Conservation (phyloP, 768 basidiomycete genomes). For the Lentinula boryana region DNA sequence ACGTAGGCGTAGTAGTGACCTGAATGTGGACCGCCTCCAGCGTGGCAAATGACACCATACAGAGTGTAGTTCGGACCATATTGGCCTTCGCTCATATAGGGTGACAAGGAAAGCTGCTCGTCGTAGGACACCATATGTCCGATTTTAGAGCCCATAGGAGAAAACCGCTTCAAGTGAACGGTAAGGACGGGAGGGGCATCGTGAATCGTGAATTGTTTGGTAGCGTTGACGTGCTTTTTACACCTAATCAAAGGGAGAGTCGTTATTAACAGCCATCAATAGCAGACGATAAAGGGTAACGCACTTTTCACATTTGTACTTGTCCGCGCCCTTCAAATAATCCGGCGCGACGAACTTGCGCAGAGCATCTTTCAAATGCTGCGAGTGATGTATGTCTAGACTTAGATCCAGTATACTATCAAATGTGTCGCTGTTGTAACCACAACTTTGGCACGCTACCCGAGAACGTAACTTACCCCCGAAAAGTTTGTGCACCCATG, state of each 20-base stretch:
- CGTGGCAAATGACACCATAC: constrained; percentile 91
- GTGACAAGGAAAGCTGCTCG: constrained; percentile 62
- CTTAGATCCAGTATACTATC: constrained; percentile 93
- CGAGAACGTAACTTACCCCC: constrained; percentile 89
- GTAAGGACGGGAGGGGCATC: constrained; percentile 86
- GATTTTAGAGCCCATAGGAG: constrained; percentile 85
- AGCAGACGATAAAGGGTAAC: constrained; percentile 21
- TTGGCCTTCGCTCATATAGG: constrained; percentile 79
- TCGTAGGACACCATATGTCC: constrained; percentile 73
- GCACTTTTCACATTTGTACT: constrained; percentile 98
- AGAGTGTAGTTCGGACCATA: constrained; percentile 77
- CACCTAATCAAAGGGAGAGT: constrained; percentile 50
- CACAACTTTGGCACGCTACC: constrained; percentile 79
- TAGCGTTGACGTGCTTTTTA: constrained; percentile 84
- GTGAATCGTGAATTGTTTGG: constrained; percentile 85
- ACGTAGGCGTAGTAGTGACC: constrained; percentile 94
- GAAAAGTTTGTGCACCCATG: constrained; percentile 93
- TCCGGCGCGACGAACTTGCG: constrained; percentile 80
- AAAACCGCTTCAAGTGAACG: constrained; percentile 93
- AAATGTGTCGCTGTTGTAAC: constrained; percentile 90
- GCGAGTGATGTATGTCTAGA: constrained; percentile 71
- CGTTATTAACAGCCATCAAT: not conserved
- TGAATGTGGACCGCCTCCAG: constrained; percentile 87
- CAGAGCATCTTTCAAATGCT: constrained; percentile 64
- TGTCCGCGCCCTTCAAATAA: constrained; percentile 81